A percentile compares a stretch with the other conserved stretches of the same genome.
phyloP scores from a whole-genome alignment of 148 eudicot genomes.

The Chenopodium formosanum region DNA sequence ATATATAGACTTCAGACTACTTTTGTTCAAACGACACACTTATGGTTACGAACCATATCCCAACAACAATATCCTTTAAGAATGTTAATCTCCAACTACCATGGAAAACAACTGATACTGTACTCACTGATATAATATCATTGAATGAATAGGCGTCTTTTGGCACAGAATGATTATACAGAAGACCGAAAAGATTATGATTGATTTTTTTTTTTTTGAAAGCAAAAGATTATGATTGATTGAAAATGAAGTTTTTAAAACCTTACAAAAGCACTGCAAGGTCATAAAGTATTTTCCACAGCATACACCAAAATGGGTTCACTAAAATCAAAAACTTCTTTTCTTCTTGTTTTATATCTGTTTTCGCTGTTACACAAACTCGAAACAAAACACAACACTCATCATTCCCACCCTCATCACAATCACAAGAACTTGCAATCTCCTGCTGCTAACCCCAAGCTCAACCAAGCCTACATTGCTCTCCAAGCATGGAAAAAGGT shows the following conservation, averaged over 20 bases:
- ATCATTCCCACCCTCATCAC: conserved; percentile 31
- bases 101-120: not conserved
- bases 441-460: conserved; percentile 29
- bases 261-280: conserved; percentile 27
- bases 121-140: conserved; percentile 7
- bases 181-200: not conserved
- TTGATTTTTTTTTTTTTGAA: not conserved
- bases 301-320: conserved; percentile 33
- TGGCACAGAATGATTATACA: conserved; percentile 21
- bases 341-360: conserved; percentile 22
- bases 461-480: conserved; percentile 58
- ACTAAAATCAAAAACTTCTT: conserved; percentile 11
- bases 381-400: conserved; percentile 36
- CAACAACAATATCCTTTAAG: conserved; percentile 15
- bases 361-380: conserved; percentile 22
- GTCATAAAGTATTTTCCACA: not conserved
- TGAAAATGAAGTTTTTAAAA: not conserved
- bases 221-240: not conserved
- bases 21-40: conserved; percentile 3
- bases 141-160: conserved; percentile 1
- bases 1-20: too few species aligned
- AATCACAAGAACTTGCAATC: conserved; percentile 5
- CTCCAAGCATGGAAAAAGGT: conserved; percentile 70
- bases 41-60: not conserved
- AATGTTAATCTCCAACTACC: conserved; percentile 27